phyloP scores from a whole-genome alignment of 768 basidiomycete genomes.

The Leucocoprinus leucothites region DNA sequence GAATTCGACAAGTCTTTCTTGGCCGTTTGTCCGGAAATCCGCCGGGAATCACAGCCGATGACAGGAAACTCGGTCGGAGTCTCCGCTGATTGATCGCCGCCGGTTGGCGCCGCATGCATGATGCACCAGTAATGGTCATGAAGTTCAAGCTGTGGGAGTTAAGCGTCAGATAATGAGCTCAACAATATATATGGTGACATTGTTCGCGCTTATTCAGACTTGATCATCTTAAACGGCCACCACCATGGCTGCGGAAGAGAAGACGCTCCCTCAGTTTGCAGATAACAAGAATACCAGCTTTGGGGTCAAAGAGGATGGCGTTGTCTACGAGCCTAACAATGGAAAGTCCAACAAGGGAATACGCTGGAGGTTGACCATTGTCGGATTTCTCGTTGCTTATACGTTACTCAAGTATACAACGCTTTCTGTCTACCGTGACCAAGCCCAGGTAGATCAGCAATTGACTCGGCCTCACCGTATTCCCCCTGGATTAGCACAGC shows the following conservation, averaged over 20 bases:
- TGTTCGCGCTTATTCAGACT: neutral
- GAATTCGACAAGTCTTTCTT: conserved; percentile 1
- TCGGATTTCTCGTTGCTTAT: neutral
- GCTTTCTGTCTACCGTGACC: no score
- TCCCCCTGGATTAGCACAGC: conserved; percentile 21
- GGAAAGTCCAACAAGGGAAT: neutral
- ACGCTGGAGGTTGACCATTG: neutral
- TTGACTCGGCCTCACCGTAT: conserved; percentile 7
- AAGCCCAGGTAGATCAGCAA: neutral
- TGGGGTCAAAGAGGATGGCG: no score
- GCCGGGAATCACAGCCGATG: neutral
- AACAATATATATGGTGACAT: no score
- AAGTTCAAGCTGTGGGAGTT: no score
- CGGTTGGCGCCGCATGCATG: no score
- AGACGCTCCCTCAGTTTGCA: conserved; percentile 1
- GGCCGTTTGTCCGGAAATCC: neutral
- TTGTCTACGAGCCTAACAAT: no score
- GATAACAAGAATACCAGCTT: neutral
- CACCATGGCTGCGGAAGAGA: neutral
- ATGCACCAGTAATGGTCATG: no score
- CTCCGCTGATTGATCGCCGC: no score
- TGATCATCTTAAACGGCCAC: no score
- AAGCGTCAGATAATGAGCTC: no score
- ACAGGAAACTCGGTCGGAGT: neutral
- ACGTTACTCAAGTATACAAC: neutral